Percentiles rank a stretch among this genome's conserved stretches.
Evolutionary conservation across 495 filamentous ascomycete species (phyloP).

Genomic region (Penicillium herquei): DNA sequence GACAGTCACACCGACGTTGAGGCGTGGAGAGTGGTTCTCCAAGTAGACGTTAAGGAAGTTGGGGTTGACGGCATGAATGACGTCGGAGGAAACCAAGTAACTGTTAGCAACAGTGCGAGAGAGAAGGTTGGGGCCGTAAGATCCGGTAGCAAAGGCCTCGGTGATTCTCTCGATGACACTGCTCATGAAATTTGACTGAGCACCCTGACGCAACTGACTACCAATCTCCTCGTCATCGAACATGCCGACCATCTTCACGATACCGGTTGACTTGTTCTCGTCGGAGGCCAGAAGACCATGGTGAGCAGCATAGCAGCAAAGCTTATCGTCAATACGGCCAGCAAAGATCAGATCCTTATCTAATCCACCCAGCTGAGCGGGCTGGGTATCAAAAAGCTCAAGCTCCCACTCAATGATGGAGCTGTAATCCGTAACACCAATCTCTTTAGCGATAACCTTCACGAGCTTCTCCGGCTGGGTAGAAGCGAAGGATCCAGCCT

Average conservation of each 20-base stretch:
- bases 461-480: conserved; percentile 85
- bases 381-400: conserved; percentile 92
- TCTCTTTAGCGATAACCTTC: conserved; percentile 71
- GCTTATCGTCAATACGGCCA: conserved; percentile 93
- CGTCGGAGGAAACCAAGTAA: conserved; percentile 90
- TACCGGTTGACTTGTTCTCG: conserved; percentile 47
- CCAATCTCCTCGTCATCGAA: conserved; percentile 98
- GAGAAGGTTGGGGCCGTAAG: conserved; percentile 64
- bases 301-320: conserved; percentile 90
- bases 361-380: conserved; percentile 78
- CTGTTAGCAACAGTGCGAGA: conserved; percentile 87
- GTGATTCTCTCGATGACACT: conserved; percentile 74
- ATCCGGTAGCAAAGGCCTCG: conserved; percentile 58
- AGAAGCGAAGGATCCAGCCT: conserved; percentile 62
- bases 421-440: conserved; percentile 64
- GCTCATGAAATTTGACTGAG: conserved; percentile 81
- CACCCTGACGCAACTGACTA: conserved; percentile 84
- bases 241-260: conserved; percentile 81
- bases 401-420: conserved; percentile 94
- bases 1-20: conserved; percentile 88
- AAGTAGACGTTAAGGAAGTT: conserved; percentile 85
- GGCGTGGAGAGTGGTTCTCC: conserved; percentile 74
- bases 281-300: conserved; percentile 75
- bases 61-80: conserved; percentile 92
- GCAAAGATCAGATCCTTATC: conserved; percentile 95